These are phyloP conservation scores for Collariella sp. DNA, from an alignment of 495 filamentous ascomycete genomes.

Conservation along the genomic window DNA sequence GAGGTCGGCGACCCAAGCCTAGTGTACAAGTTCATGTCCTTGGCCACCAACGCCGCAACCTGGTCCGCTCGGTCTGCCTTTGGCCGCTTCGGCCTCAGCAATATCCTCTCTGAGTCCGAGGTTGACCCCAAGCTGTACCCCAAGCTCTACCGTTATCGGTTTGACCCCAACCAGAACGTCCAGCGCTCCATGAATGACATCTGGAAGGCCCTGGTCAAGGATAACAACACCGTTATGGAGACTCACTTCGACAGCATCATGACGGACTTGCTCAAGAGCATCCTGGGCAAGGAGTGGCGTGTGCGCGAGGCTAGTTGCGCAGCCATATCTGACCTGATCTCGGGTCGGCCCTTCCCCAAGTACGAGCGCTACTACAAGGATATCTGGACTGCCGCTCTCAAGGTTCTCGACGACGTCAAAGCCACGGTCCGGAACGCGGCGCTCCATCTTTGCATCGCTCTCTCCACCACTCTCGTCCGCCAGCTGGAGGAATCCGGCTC, in stretches of 20 bases:
- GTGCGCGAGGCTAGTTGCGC: constrained; percentile 84
- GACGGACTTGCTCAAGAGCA: constrained; percentile 71
- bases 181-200: constrained; percentile 94
- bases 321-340: constrained; percentile 77
- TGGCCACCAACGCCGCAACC: constrained; percentile 87
- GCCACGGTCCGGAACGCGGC: constrained; percentile 76
- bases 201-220: constrained; percentile 86
- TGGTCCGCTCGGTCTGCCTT: constrained; percentile 95
- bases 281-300: constrained; percentile 86
- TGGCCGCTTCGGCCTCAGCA: constrained; percentile 85
- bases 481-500: constrained; percentile 74
- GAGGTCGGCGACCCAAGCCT: constrained; percentile 92
- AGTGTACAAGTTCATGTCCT: constrained; percentile 94
- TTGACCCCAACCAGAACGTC: constrained; percentile 89
- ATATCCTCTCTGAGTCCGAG: constrained; percentile 79
- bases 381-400: constrained; percentile 76
- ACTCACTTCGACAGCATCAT: constrained; percentile 77
- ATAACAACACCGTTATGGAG: constrained; percentile 62
- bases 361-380: constrained; percentile 77
- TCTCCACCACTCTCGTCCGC: constrained; percentile 74
- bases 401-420: constrained; percentile 90
- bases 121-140: constrained; percentile 90
- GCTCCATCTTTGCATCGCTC: constrained; percentile 65
- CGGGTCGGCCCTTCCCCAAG: constrained; percentile 61
- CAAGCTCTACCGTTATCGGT: constrained; percentile 87